A percentile compares a stretch with the other conserved stretches of the same genome.
These are phyloP conservation scores for Dictyostelium firmibasis DNA, from an alignment of 78 protist species.

Conservation along the genomic window DNA sequence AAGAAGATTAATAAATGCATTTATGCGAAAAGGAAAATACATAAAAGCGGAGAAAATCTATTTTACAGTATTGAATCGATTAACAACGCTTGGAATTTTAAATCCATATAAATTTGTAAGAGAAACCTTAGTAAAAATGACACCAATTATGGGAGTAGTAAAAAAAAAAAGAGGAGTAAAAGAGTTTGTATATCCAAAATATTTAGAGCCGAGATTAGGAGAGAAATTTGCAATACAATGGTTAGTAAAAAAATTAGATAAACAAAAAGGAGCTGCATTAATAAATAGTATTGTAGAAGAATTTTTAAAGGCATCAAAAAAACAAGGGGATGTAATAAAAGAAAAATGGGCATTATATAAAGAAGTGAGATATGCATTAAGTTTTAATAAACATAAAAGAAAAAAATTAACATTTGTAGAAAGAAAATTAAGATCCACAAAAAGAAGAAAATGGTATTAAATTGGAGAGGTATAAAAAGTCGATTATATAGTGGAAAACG, in stretches of 20 bases:
- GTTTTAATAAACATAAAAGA: background rate
- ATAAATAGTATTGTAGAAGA: background rate
- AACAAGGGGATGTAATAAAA: background rate
- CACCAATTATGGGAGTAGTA: background rate
- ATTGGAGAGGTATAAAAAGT: background rate
- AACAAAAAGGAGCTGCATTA: background rate
- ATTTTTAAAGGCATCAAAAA: background rate
- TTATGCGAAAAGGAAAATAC: slow-evolving; percentile 23
- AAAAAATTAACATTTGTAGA: background rate
- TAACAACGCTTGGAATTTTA: background rate
- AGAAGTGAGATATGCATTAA: background rate
- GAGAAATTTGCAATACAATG: background rate
- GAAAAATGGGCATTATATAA: slow-evolving; percentile 10
- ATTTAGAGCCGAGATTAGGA: background rate
- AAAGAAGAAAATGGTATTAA: slow-evolving; percentile 15
- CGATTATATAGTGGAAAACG: background rate
- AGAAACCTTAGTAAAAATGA: background rate
- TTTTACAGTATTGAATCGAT: background rate
- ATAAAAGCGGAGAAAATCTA: background rate
- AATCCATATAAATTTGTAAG: background rate
- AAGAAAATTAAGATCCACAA: background rate
- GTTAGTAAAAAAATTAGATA: background rate
- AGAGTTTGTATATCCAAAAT: background rate
- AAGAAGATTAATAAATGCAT: slow-evolving; percentile 6
- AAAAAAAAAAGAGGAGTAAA: background rate